These are phyloP conservation scores for Asterochloris sp. DNA, from an alignment of 139 green algal genomes.

Conservation along the genomic window DNA sequence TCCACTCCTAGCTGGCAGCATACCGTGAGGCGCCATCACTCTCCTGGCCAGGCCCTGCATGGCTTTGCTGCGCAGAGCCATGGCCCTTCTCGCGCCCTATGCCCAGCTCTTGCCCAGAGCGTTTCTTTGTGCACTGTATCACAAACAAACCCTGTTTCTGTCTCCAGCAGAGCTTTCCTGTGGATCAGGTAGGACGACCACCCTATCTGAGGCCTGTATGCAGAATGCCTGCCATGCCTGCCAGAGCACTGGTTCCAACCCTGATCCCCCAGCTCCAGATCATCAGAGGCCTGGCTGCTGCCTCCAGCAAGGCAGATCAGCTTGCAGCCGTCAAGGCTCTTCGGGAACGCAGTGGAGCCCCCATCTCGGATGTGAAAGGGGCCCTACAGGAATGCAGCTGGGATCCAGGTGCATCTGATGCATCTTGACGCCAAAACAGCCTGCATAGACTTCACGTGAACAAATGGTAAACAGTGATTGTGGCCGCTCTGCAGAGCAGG, in stretches of 20 bases:
- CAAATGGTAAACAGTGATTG: too few species aligned
- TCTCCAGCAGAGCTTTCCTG: too few species aligned
- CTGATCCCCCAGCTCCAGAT: too few species aligned
- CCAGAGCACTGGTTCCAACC: too few species aligned
- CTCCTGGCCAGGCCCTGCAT: slow-evolving; percentile 10
- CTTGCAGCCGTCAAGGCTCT: slow-evolving; percentile 66
- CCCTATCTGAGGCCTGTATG: too few species aligned
- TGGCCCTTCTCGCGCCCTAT: neutral
- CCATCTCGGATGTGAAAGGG: slow-evolving; percentile 81
- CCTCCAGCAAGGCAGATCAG: too few species aligned
- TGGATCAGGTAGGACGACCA: too few species aligned
- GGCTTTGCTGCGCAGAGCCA: slow-evolving; percentile 6
- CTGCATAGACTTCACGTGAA: neutral
- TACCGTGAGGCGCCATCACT: neutral
- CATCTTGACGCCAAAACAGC: neutral
- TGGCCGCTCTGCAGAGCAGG: slow-evolving; percentile 49
- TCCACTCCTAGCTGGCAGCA: slow-evolving; percentile 24
- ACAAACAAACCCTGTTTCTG: too few species aligned
- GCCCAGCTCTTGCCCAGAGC: too few species aligned
- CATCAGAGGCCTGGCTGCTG: too few species aligned
- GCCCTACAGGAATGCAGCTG: slow-evolving; percentile 56
- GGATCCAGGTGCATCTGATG: slow-evolving; percentile 45
- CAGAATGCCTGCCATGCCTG: too few species aligned
- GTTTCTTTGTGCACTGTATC: too few species aligned
- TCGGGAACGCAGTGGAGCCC: slow-evolving; percentile 65